These are phyloP conservation scores for Teratosphaeria pseudoeucalypti DNA, from an alignment of 2,329 filamentous ascomycete species.

Conservation along the genomic window DNA sequence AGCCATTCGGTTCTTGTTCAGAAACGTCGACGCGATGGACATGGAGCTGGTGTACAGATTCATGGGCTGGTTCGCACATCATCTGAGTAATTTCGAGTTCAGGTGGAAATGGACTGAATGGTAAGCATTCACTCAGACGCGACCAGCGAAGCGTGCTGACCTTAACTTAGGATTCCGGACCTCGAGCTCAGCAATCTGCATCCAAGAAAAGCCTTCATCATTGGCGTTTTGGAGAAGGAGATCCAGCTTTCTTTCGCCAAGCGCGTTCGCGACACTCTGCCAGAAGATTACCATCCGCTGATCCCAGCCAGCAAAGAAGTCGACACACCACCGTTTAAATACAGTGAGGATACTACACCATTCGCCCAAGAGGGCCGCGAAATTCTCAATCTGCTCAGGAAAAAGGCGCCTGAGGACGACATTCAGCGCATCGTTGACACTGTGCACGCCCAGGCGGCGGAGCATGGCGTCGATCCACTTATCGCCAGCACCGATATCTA, in stretches of 20 bases:
- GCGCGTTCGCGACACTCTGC: conserved; percentile 86
- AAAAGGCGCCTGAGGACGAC: conserved; percentile 76
- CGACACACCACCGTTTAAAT: conserved; percentile 95
- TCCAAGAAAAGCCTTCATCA: conserved; percentile 87
- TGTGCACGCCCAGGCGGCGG: conserved; percentile 69
- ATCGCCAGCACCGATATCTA: conserved; percentile 88
- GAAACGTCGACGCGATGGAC: conserved; percentile 71
- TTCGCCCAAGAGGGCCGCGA: conserved; percentile 79
- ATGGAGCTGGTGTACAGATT: conserved; percentile 79
- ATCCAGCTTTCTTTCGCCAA: conserved; percentile 93
- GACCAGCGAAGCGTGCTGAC: conserved; percentile 4
- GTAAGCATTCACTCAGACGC: conserved; percentile 36
- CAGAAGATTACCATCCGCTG: conserved; percentile 67
- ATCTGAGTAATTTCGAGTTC: conserved; percentile 97
- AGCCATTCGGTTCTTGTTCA: conserved; percentile 85
- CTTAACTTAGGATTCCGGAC: conserved; percentile 56
- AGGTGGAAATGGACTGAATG: conserved; percentile 99
- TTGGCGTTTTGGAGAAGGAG: conserved; percentile 87
- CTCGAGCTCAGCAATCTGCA: conserved; percentile 65
- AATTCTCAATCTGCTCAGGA: conserved; percentile 65
- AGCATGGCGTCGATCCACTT: conserved; percentile 63
- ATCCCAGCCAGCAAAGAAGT: conserved; percentile 84
- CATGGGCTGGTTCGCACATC: conserved; percentile 95
- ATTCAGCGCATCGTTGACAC: conserved; percentile 70
- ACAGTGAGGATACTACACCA: conserved; percentile 60